Evolutionary conservation across 2,329 filamentous ascomycete species (phyloP), one percentile per base, ranked within the genome.

Genomic region (Tolypocladium ovalisporum): DNA sequence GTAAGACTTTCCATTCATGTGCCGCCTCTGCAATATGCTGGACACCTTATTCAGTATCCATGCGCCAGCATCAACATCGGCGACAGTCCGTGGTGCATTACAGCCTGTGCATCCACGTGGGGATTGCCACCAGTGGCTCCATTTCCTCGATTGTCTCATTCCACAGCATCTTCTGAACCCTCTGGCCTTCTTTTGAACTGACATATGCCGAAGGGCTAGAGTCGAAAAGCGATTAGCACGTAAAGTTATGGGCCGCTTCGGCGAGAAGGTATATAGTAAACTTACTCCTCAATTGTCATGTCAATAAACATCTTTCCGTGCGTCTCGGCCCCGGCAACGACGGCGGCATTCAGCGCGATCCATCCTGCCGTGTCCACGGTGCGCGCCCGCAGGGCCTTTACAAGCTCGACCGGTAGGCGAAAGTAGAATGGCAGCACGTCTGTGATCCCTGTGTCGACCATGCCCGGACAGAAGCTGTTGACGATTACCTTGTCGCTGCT

Each of bases 51-150:
- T 13, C 40, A 12, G 22, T 22, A 15, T 24, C 39, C n/a, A n/a
- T n/a, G n/a, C n/a, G n/a, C n/a, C n/a, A n/a, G n/a, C n/a, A n/a
- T 40, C 19, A 10, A n/a, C 19, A 40, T 9, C 37, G 7, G 37
- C 19, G 17, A 40, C 37, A 6, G 17, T n/a, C 19, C 19, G 7
- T 8, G 4, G 10, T 24, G 4, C 13, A 71, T 52, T 32, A 36
- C 32, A 39, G 9, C 52, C 24, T 53, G 34, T 27, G 52, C 52
- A 53, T 53, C 52, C 52, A 53, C 7, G 19, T 9, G 17, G 52
- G 52, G 7, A 53, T 35, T 7, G 52, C 7, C 5, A 53, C 52
- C 35, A 53, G 35, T 7, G 52, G 52, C 35, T 53, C 52, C 52
- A 53, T 53, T 12, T 53, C 52, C 32, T 53, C 35, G 10, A 53